Base-by-base conservation (phyloP, 1,139 yeast species). In the Yamadazyma epiphylla region DNA sequence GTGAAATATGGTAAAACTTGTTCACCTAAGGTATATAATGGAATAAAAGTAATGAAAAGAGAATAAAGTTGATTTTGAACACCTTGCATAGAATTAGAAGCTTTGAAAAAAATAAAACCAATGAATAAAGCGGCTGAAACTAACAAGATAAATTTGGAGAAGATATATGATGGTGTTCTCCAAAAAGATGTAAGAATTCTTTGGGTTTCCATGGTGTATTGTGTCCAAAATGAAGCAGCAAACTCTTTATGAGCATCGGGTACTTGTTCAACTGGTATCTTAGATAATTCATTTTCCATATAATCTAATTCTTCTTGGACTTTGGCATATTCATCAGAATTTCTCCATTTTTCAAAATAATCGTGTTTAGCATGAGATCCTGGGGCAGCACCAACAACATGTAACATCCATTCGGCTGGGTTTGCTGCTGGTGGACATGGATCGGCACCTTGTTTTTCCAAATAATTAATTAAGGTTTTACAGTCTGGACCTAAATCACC, bases 321-420 rank as follows among this genome's bases (percentile, higher is more conserved):
- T 1, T 56, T 70, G 25, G 49, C 46, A 45, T 69, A 70, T 52
- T 82, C 86, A 0, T 60, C 55, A 5, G 86, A 78, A 30, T 65
- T 61, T 42, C 62, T 58, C 91, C 91, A 82, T 17, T 77, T 80
- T 38, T 80, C 75, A 40, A 69, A 64, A 54, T 77, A 82, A 51
- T 82, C 82, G 43, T 73, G 74, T 26, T 64, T 69, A 20, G 86
- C 83, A 37, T 67, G 71, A 19, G 85, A 72, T 17, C 87, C 88
- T 4, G 89, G 88, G 17, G 88, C 89, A 24, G 88, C 88, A 33
- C 88, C 88, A 49, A 81, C 80, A 33, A 80, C 84, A 41, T 77
- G 80, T 46, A 82, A 63, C 86, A 82, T 82, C 87, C 87, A 82
- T 52, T 82, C 91, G 4, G 89, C 89, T 7, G 89, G 91, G 46